Evolutionary conservation across 805 yeast species (phyloP).

Genomic region (Candida germanica): DNA sequence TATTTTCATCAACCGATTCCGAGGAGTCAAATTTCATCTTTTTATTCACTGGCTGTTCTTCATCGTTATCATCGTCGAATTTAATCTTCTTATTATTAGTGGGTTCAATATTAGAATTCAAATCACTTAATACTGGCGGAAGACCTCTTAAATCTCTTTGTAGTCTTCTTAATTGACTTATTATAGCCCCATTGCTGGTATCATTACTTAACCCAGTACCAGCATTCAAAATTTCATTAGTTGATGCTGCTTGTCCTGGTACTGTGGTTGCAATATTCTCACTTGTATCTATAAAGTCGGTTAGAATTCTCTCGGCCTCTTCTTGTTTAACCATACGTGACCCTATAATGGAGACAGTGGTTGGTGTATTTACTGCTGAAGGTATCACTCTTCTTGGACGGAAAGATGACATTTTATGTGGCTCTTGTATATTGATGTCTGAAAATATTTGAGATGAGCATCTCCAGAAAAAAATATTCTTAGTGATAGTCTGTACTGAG

Average conservation of each 20-base stretch:
- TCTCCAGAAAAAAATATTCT: neutral
- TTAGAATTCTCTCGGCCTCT: conserved; percentile 45
- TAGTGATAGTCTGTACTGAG: neutral
- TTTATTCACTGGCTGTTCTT: conserved; percentile 15
- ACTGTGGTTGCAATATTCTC: conserved; percentile 32
- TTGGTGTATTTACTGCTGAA: conserved; percentile 49
- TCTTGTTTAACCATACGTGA: conserved; percentile 29
- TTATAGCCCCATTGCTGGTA: conserved; percentile 35
- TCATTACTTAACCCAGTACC: conserved; percentile 31
- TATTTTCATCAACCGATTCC: conserved; percentile 1
- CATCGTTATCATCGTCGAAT: conserved; percentile 23
- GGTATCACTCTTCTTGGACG: conserved; percentile 42
- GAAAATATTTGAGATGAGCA: conserved; percentile 7
- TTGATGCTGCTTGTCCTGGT: conserved; percentile 18
- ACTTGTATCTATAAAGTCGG: conserved; percentile 41
- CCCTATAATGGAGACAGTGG: conserved; percentile 32
- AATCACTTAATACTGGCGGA: conserved; percentile 49
- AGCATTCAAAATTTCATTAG: conserved; percentile 21
- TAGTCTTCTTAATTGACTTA: conserved; percentile 65
- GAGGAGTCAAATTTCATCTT: conserved; percentile 23
- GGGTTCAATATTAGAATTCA: neutral
- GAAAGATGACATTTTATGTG: conserved; percentile 10
- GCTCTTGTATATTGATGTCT: conserved; percentile 1
- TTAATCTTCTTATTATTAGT: conserved; percentile 23
- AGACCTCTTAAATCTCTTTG: conserved; percentile 79